Percentiles rank a stretch among this genome's conserved stretches.
Evolutionary conservation across 225 moss, liverwort and hornwort genomes (phyloP).

Genomic region (Pseudoscleropodium purum): DNA sequence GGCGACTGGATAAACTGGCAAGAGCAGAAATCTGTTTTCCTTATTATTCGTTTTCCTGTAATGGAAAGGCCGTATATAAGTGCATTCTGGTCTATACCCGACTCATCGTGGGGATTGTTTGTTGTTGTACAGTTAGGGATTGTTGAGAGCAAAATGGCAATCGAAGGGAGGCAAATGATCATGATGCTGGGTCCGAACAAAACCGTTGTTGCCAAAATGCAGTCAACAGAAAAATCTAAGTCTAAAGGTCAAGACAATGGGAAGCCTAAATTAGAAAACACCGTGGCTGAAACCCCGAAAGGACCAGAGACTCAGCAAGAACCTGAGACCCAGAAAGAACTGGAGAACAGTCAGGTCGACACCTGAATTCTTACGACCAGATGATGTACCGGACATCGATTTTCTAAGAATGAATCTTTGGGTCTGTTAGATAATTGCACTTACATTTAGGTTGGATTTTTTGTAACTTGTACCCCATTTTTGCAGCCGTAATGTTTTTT

Average conservation of each 20-base stretch:
- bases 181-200: slow-evolving; percentile 56
- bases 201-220: slow-evolving; percentile 19
- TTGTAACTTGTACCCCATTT: slow-evolving; percentile 29
- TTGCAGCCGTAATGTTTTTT: slow-evolving; percentile 12
- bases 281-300: background rate
- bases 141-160: slow-evolving; percentile 49
- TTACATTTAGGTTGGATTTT: slow-evolving; percentile 16
- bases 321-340: background rate
- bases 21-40: background rate
- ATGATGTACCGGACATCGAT: background rate
- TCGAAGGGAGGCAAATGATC: slow-evolving; percentile 49
- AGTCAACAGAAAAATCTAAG: slow-evolving; percentile 27
- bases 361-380: background rate
- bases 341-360: background rate
- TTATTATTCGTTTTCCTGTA: background rate
- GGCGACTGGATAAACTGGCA: background rate
- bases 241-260: slow-evolving; percentile 14
- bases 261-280: background rate
- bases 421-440: slow-evolving; percentile 18
- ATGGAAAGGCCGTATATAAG: background rate
- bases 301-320: background rate
- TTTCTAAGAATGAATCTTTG: background rate
- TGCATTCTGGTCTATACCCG: background rate
- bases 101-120: background rate
- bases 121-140: slow-evolving; percentile 28